Evolutionary conservation across 2,329 filamentous ascomycete species (phyloP), one percentile per base, ranked within the genome.

Genomic region (Myriosclerotinia scirpicola): DNA sequence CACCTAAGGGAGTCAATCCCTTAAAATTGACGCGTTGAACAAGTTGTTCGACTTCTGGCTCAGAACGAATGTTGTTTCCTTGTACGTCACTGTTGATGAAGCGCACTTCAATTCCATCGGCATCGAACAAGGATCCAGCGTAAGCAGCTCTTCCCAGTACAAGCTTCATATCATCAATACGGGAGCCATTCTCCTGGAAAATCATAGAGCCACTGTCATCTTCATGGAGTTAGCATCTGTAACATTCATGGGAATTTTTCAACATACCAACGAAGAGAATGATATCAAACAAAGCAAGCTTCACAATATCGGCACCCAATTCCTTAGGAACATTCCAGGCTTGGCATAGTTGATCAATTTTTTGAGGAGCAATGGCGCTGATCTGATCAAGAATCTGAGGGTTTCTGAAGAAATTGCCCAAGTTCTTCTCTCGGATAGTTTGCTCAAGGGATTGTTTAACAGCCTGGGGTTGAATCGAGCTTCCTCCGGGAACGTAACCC

Each of bases 201-300:
- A 84, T 81, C 82, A 90, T 90, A 26, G 87, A 90, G 54, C 88
- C 87, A 74, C 85, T 88, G 79, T 90, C 87, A 71, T 90, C 87
- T 80, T 60, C 4, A 17, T 14, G 20, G 22, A 30, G 50, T 66
- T 38, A 8, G 42, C 17, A n/a, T 58, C 75, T 52, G 42, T 6
- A 8, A 34, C 7, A 14, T 9, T 2, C 7, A 3, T n/a, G 22
- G 26, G 2, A 40, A 2, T 46, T 12, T 38, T 34, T 6, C 5
- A 58, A 73, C 73, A 36, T 68, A 74, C 73, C 73, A 53, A 75
- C 66, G 54, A 74, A 75, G 15, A 77, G 68, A 36, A 60, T 53
- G 22, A 76, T 73, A 66, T 77, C 76, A 63, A 75, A 77, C 34
- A 77, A 65, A 15, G 75, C 71, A 59, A 77, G 70, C 67, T 77